Evolutionary conservation across 805 yeast species (phyloP).

Genomic region (Candida tibetensis): DNA sequence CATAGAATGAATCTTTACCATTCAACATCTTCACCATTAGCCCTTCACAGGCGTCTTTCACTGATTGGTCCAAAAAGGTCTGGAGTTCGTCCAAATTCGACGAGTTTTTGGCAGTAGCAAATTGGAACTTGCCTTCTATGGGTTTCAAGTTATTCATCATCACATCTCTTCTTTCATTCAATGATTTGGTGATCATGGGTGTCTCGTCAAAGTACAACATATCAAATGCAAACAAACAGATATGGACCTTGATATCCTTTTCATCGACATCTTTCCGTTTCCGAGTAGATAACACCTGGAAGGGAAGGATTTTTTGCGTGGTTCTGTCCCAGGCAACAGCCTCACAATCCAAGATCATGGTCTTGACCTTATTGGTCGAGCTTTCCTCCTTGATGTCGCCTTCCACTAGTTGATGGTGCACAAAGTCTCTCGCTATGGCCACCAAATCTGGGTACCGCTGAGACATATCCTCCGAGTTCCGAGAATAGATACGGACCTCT

Average conservation of each 20-base stretch:
- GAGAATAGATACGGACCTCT: slow-evolving; percentile 72
- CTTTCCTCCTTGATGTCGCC: background rate
- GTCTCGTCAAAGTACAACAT: slow-evolving; percentile 71
- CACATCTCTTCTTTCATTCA: slow-evolving; percentile 66
- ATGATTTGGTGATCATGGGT: slow-evolving; percentile 62
- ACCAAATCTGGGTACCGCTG: slow-evolving; percentile 90
- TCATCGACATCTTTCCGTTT: slow-evolving; percentile 90
- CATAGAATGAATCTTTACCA: slow-evolving; percentile 78
- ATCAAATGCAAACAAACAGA: slow-evolving; percentile 92
- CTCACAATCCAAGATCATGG: slow-evolving; percentile 88
- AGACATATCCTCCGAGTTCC: slow-evolving; percentile 97
- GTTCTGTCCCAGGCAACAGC: slow-evolving; percentile 96
- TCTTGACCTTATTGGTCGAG: slow-evolving; percentile 31
- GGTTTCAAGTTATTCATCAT: slow-evolving; percentile 55
- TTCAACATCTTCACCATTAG: slow-evolving; percentile 89
- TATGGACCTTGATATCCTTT: slow-evolving; percentile 83
- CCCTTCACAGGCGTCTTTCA: slow-evolving; percentile 90
- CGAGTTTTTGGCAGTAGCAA: slow-evolving; percentile 73
- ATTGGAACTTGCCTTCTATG: slow-evolving; percentile 75
- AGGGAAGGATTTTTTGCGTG: slow-evolving; percentile 78
- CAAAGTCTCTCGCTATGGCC: slow-evolving; percentile 60
- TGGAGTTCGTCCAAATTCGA: slow-evolving; percentile 74
- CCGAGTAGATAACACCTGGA: slow-evolving; percentile 89
- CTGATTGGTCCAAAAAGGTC: slow-evolving; percentile 80
- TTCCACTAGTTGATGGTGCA: slow-evolving; percentile 25